Percentiles rank a stretch among this genome's conserved stretches.
These are phyloP conservation scores for Verbena officinalis DNA, from an alignment of 257 asterid genomes.

Conservation along the genomic window DNA sequence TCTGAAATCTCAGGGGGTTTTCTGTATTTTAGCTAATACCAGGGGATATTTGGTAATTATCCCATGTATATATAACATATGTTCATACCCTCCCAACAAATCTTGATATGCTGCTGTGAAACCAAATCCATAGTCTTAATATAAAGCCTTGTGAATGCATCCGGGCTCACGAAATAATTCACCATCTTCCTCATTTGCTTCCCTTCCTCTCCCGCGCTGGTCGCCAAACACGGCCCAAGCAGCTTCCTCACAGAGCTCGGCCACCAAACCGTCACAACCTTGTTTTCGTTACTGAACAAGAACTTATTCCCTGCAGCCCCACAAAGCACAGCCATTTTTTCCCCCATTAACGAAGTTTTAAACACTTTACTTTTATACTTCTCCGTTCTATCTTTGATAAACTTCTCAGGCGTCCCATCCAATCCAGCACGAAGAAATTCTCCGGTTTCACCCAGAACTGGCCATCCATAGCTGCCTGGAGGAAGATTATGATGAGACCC, in stretches of 20 bases:
- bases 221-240: conserved; percentile 53
- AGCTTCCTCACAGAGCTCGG: conserved; percentile 54
- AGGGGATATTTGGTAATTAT: no score
- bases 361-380: conserved; percentile 44
- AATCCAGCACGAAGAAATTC: conserved; percentile 47
- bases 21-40: no score
- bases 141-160: conserved; percentile 58
- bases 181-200: conserved; percentile 60
- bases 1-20: no score
- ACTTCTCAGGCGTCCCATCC: conserved; percentile 49
- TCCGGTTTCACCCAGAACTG: conserved; percentile 50
- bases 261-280: conserved; percentile 71
- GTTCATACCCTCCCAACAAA: conserved; percentile 62
- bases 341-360: conserved; percentile 57
- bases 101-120: conserved; percentile 52
- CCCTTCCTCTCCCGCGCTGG: conserved; percentile 59
- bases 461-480: conserved; percentile 66
- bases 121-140: conserved; percentile 54
- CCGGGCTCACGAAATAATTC: conserved; percentile 57
- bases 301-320: conserved; percentile 59
- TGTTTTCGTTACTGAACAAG: conserved; percentile 68
- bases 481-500: conserved; percentile 42
- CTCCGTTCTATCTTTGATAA: conserved; percentile 37
- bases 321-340: conserved; percentile 43
- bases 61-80: background rate